Evolutionary conservation across 768 basidiomycete species (phyloP).

Genomic region (Brasilioporus rufonigricans): DNA sequence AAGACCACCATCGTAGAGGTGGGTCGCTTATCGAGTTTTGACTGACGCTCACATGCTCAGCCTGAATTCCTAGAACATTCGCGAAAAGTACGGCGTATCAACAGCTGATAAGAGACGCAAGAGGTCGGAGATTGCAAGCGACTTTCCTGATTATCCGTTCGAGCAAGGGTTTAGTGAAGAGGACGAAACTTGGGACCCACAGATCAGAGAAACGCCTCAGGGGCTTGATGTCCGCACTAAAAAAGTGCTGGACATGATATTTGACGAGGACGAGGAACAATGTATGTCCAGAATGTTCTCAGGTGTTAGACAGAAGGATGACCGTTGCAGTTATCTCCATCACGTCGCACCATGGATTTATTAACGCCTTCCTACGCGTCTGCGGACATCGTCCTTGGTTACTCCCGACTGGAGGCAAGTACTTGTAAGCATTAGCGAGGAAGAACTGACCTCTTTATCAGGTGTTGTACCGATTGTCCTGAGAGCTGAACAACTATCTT

Average conservation of each 20-base stretch:
- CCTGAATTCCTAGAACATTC: slow-evolving; percentile 46
- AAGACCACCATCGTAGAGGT: slow-evolving; percentile 59
- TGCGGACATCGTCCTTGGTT: slow-evolving; percentile 44
- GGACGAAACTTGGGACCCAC: slow-evolving; percentile 58
- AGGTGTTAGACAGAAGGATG: not conserved
- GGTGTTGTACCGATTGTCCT: slow-evolving; percentile 29
- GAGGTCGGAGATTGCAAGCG: slow-evolving; percentile 42
- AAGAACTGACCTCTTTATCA: slow-evolving; percentile 8
- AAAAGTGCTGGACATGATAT: slow-evolving; percentile 54
- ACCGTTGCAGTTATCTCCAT: slow-evolving; percentile 55
- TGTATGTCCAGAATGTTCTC: slow-evolving; percentile 41
- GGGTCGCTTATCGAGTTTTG: not conserved
- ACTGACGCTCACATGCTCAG: not conserved
- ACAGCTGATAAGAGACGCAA: slow-evolving; percentile 67
- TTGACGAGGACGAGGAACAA: slow-evolving; percentile 41
- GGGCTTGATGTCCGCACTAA: slow-evolving; percentile 49
- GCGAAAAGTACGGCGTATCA: slow-evolving; percentile 66
- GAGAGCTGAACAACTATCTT: slow-evolving; percentile 10
- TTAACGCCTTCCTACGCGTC: slow-evolving; percentile 50
- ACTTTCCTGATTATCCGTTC: slow-evolving; percentile 51
- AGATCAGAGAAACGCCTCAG: slow-evolving; percentile 49
- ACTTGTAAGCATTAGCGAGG: not conserved
- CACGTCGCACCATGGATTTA: slow-evolving; percentile 64
- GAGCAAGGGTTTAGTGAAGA: slow-evolving; percentile 60
- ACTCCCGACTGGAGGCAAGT: slow-evolving; percentile 64